These are phyloP conservation scores for Lasiosphaeris hirsuta DNA, from an alignment of 495 filamentous ascomycete species.

Conservation along the genomic window DNA sequence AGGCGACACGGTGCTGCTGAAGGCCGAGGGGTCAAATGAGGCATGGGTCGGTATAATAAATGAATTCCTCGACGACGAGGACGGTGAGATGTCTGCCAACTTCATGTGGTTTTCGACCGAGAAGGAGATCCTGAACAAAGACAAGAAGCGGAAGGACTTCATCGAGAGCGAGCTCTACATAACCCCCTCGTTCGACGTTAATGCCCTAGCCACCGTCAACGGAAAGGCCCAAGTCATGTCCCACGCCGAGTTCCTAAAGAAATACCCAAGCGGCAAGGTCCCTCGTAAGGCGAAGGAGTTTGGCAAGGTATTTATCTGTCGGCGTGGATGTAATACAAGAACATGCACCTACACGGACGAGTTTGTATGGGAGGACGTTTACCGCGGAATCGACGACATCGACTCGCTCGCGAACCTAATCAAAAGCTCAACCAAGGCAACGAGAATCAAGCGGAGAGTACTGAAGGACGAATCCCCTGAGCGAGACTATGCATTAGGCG, in stretches of 20 bases:
- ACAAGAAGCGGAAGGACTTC: constrained; percentile 80
- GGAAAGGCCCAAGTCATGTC: constrained; percentile 83
- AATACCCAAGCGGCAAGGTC: constrained; percentile 74
- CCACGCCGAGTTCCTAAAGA: constrained; percentile 55
- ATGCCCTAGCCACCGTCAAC: constrained; percentile 85
- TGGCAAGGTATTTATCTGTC: constrained; percentile 88
- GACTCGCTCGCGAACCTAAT: constrained; percentile 60
- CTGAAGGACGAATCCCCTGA: constrained; percentile 30
- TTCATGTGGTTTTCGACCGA: constrained; percentile 91
- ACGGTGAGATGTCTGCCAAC: constrained; percentile 63
- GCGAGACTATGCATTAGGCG: constrained; percentile 45
- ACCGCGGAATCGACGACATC: constrained; percentile 62
- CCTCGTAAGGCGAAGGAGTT: constrained; percentile 69
- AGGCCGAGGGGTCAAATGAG: constrained; percentile 73
- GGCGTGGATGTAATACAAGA: constrained; percentile 80
- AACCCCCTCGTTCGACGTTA: constrained; percentile 76
- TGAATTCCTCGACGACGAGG: constrained; percentile 68
- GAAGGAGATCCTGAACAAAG: constrained; percentile 77
- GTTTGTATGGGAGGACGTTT: constrained; percentile 86
- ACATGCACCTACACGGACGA: constrained; percentile 91
- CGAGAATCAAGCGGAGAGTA: constrained; percentile 52
- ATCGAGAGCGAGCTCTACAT: constrained; percentile 90
- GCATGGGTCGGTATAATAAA: constrained; percentile 88
- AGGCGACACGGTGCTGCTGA: constrained; percentile 81
- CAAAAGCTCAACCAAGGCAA: constrained; percentile 64